These are phyloP conservation scores for Tetradesmus lagerheimii DNA, from an alignment of 139 green algal genomes.

Conservation along the genomic window DNA sequence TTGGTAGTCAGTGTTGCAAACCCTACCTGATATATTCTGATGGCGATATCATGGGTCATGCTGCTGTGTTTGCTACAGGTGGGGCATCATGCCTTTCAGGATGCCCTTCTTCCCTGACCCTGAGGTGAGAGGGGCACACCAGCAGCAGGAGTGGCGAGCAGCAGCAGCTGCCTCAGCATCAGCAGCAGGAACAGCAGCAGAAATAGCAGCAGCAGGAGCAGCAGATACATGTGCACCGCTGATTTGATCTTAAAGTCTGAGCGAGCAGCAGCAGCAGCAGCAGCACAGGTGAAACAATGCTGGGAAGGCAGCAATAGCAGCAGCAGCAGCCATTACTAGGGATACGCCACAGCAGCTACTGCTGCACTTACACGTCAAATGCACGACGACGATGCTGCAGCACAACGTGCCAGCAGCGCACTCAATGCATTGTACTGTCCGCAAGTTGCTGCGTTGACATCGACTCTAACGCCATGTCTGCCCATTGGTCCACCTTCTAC, in stretches of 20 bases:
- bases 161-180: not conserved
- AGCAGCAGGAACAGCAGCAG: not conserved
- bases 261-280: not conserved
- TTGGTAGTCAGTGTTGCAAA: too few relatives aligned
- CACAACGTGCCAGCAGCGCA: not conserved
- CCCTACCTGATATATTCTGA: too few relatives aligned
- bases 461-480: not conserved
- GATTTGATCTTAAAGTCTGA: not conserved
- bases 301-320: not conserved
- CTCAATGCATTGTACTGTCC: not conserved
- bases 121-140: conserved; percentile 13
- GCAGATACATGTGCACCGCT: not conserved
- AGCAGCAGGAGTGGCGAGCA: not conserved
- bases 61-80: conserved; percentile 46
- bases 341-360: not conserved
- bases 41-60: too few relatives aligned
- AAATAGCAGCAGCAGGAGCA: not conserved
- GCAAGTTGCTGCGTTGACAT: not conserved
- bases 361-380: too few relatives aligned
- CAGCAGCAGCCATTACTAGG: not conserved
- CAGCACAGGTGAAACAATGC: not conserved
- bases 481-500: conserved; percentile 7
- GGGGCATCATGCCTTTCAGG: conserved; percentile 33
- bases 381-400: too few relatives aligned
- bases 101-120: not conserved